Evolutionary conservation across 208 protist genomes (phyloP).

Genomic region (Trypanosoma avium): DNA sequence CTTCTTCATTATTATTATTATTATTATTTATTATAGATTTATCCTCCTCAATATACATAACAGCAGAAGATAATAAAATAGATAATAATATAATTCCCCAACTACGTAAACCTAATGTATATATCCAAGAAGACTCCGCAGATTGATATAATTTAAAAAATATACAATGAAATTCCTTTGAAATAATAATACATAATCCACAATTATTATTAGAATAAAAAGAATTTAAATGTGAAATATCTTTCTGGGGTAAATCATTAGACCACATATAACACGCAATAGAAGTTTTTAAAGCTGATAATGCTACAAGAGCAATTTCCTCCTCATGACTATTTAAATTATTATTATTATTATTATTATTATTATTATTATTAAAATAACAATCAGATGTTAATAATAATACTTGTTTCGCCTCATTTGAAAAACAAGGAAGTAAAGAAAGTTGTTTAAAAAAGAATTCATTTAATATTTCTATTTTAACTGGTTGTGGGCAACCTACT

Average conservation of each 20-base stretch:
- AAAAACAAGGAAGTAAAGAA: constrained; percentile 3
- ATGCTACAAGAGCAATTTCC: constrained; percentile 1
- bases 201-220: background rate
- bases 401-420: constrained; percentile 2
- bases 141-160: constrained; percentile 20
- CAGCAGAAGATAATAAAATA: constrained; percentile 12
- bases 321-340: background rate
- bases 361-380: background rate
- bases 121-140: constrained; percentile 9
- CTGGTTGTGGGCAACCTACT: constrained; percentile 12
- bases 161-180: background rate
- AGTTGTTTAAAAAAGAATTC: constrained; percentile 26
- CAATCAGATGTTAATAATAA: too few species aligned
- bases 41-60: constrained; percentile 11
- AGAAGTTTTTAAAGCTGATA: constrained; percentile 22
- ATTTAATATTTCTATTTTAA: constrained; percentile 8
- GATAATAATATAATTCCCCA: constrained; percentile 25
- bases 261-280: constrained; percentile 16
- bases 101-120: constrained; percentile 3
- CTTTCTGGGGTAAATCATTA: constrained; percentile 10
- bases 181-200: constrained; percentile 12
- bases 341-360: background rate
- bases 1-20: background rate
- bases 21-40: background rate
- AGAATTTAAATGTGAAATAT: constrained; percentile 1